Evolutionary conservation across 768 basidiomycete genomes (phyloP).

Genomic region (Glaciozyma martinii): DNA sequence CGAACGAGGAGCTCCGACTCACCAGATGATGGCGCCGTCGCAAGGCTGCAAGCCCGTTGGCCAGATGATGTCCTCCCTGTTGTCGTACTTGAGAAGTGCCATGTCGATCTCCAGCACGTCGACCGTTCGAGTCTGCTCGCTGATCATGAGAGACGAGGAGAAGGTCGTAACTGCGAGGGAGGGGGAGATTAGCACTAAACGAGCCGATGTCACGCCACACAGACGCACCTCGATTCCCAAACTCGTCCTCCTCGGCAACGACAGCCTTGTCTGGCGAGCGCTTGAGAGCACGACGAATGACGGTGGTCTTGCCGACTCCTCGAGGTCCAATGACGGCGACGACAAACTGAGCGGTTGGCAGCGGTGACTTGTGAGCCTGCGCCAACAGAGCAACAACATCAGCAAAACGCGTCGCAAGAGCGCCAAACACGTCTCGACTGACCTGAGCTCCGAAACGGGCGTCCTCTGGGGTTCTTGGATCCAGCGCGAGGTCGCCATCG

Average conservation of each 20-base stretch:
- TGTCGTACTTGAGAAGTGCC: constrained; percentile 23
- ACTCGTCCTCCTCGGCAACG: constrained; percentile 21
- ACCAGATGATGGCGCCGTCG: constrained; percentile 71
- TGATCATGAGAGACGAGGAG: constrained; percentile 30
- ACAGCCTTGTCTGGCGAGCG: constrained; percentile 7
- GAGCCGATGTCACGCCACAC: not conserved
- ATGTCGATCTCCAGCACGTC: constrained; percentile 36
- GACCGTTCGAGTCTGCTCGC: constrained; percentile 38
- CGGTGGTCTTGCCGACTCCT: constrained; percentile 74
- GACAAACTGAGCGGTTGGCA: constrained; percentile 17
- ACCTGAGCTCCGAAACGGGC: no score
- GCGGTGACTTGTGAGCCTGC: not conserved
- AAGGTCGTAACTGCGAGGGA: constrained; percentile 14
- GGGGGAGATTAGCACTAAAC: not conserved
- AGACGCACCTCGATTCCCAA: constrained; percentile 33
- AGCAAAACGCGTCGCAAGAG: no score
- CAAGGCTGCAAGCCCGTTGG: constrained; percentile 53
- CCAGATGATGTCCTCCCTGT: constrained; percentile 41
- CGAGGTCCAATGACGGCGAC: constrained; percentile 68
- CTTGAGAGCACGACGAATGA: constrained; percentile 67
- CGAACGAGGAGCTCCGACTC: not conserved
- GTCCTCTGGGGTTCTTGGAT: no score
- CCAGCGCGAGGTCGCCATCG: not conserved
- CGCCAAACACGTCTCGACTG: no score
- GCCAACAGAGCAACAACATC: not conserved